Conservation (phyloP, 306 rosid genomes). For the Sicyos baderoa region DNA sequence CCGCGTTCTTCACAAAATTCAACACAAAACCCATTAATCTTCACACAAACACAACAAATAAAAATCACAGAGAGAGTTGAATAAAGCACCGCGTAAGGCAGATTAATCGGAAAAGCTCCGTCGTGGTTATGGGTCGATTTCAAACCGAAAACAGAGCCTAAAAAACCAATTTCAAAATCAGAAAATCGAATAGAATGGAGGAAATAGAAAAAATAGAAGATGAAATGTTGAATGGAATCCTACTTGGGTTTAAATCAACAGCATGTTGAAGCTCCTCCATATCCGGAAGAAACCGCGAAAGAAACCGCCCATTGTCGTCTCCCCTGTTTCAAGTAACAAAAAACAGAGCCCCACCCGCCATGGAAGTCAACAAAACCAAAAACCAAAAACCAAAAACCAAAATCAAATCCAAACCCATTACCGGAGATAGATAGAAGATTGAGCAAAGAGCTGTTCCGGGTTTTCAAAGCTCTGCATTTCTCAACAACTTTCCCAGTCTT, state of each 20-base stretch:
- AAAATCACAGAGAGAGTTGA: not conserved
- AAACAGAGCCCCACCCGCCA: conserved; percentile 3
- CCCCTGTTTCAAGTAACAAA: conserved; percentile 44
- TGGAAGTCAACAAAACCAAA: not conserved
- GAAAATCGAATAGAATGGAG: not conserved
- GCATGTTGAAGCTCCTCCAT: conserved; percentile 67
- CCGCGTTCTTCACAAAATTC: conserved; percentile 31
- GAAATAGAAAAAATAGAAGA: not conserved
- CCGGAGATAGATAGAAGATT: conserved; percentile 24
- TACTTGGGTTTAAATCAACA: conserved; percentile 79
- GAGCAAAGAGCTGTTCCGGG: conserved; percentile 27
- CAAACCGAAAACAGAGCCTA: conserved; percentile 55
- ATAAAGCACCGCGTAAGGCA: conserved; percentile 45
- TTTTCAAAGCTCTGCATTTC: conserved; percentile 59
- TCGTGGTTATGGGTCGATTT: conserved; percentile 43
- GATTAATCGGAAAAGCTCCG: conserved; percentile 37
- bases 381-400: not conserved
- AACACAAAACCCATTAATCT: not conserved
- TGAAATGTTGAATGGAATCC: not conserved
- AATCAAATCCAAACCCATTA: not conserved
- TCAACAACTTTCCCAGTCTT: not conserved
- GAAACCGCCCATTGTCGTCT: conserved; percentile 36
- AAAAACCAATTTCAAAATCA: conserved; percentile 7
- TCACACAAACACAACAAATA: not conserved
- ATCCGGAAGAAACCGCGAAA: conserved; percentile 50